Evolutionary conservation across 1,284 basidiomycete genomes (phyloP).

Genomic region (Tranzscheliella williamsii): DNA sequence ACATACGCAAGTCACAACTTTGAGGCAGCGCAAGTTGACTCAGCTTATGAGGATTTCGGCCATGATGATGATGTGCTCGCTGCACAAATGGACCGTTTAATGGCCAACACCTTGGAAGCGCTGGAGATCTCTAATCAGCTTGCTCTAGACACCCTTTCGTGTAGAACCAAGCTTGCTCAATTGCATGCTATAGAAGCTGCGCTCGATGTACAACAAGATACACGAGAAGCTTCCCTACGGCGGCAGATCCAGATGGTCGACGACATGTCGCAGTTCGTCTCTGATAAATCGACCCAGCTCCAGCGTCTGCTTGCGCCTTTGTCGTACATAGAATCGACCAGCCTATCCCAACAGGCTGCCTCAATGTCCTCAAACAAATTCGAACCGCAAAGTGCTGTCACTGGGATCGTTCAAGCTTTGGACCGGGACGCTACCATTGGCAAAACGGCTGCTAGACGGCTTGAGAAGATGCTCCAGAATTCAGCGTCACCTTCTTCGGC

Average conservation of each 20-base stretch:
- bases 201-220: slow-evolving; percentile 25
- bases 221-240: slow-evolving; percentile 16
- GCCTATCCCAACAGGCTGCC: no score
- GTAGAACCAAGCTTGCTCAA: slow-evolving; percentile 31
- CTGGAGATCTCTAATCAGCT: slow-evolving; percentile 29
- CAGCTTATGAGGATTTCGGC: neutral
- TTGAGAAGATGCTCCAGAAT: slow-evolving; percentile 40
- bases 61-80: slow-evolving; percentile 8
- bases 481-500: slow-evolving; percentile 13
- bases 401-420: slow-evolving; percentile 33
- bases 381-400: neutral
- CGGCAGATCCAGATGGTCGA: slow-evolving; percentile 29
- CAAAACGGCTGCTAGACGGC: slow-evolving; percentile 44
- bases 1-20: no score
- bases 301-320: slow-evolving; percentile 17
- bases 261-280: slow-evolving; percentile 29
- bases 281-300: slow-evolving; percentile 19
- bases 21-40: no score
- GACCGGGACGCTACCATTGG: slow-evolving; percentile 46
- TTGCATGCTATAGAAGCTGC: slow-evolving; percentile 28
- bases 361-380: neutral
- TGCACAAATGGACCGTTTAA: slow-evolving; percentile 16
- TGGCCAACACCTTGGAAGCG: slow-evolving; percentile 38
- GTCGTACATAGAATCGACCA: no score
- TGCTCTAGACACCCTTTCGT: slow-evolving; percentile 24